Evolutionary conservation across 2,329 filamentous ascomycete genomes (phyloP).

Genomic region (Neonectria faginata): DNA sequence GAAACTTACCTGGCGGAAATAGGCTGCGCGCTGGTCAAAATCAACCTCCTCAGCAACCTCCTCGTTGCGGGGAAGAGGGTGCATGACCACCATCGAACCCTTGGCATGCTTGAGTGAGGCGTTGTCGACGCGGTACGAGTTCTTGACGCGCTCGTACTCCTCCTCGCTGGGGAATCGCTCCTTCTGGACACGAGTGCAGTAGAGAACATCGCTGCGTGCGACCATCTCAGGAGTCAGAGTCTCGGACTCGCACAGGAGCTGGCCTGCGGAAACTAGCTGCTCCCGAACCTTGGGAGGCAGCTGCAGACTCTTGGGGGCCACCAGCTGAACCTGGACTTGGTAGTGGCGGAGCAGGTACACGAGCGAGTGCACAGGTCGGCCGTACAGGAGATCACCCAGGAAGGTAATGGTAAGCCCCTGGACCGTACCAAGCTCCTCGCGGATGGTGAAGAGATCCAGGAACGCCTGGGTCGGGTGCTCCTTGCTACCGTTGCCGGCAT

Average conservation of each 20-base stretch:
- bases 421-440: conserved; percentile 95
- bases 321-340: conserved; percentile 92
- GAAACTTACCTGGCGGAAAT: conserved; percentile 94
- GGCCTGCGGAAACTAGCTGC: conserved; percentile 77
- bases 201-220: conserved; percentile 88
- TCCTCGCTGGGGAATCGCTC: conserved; percentile 88
- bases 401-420: conserved; percentile 97
- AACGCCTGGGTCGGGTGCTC: conserved; percentile 99
- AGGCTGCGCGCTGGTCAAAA: conserved; percentile 95
- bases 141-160: conserved; percentile 89
- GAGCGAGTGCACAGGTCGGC: conserved; percentile 93
- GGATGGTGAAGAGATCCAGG: conserved; percentile 97
- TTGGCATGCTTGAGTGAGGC: conserved; percentile 91
- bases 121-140: conserved; percentile 91
- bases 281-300: conserved; percentile 82
- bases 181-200: conserved; percentile 97
- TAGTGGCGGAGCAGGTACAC: conserved; percentile 96
- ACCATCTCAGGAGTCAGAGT: conserved; percentile 89
- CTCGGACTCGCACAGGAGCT: conserved; percentile 80
- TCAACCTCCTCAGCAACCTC: conserved; percentile 97
- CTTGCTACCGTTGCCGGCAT: conserved; percentile 93
- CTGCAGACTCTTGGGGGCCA: conserved; percentile 81
- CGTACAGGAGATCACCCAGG: conserved; percentile 91
- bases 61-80: conserved; percentile 91
- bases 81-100: conserved; percentile 92